phyloP scores from a whole-genome alignment of 257 asterid genomes.

The Salvia rosmarinus region DNA sequence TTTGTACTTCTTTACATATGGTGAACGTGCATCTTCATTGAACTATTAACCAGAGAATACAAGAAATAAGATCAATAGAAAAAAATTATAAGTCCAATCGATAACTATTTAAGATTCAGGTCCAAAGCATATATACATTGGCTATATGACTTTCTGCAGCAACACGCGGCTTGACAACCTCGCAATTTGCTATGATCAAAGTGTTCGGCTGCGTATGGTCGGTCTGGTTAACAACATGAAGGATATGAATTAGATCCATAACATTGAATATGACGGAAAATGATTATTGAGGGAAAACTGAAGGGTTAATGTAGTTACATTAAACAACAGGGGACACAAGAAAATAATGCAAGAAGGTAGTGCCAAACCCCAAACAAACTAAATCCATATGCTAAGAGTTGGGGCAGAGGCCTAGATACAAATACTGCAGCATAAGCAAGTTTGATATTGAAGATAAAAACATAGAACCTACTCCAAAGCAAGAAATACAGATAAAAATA shows the following conservation, averaged over 20 bases:
- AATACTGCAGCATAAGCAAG: conserved; percentile 9
- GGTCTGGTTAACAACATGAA: conserved; percentile 53
- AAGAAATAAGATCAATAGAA: conserved; percentile 32
- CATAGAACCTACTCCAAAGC: too few species aligned
- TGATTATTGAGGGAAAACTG: neutral
- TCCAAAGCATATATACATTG: conserved; percentile 51
- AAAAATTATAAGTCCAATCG: conserved; percentile 10
- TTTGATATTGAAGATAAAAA: neutral
- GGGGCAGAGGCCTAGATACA: neutral
- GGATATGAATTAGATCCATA: conserved; percentile 27
- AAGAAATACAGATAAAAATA: conserved; percentile 1
- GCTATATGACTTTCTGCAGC: conserved; percentile 87
- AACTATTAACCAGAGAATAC: conserved; percentile 53
- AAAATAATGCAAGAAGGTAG: conserved; percentile 2
- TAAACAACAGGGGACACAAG: neutral
- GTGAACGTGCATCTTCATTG: conserved; percentile 96
- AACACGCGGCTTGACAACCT: conserved; percentile 91
- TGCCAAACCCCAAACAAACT: conserved; percentile 4
- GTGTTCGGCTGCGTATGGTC: conserved; percentile 96
- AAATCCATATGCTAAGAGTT: neutral
- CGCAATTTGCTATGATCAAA: conserved; percentile 87
- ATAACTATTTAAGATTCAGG: neutral
- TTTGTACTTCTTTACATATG: conserved; percentile 91
- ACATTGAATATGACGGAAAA: neutral
- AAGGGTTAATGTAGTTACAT: conserved; percentile 1